These are phyloP conservation scores for Flaveria bidentis DNA, from an alignment of 129 eudicot genomes.

Conservation along the genomic window DNA sequence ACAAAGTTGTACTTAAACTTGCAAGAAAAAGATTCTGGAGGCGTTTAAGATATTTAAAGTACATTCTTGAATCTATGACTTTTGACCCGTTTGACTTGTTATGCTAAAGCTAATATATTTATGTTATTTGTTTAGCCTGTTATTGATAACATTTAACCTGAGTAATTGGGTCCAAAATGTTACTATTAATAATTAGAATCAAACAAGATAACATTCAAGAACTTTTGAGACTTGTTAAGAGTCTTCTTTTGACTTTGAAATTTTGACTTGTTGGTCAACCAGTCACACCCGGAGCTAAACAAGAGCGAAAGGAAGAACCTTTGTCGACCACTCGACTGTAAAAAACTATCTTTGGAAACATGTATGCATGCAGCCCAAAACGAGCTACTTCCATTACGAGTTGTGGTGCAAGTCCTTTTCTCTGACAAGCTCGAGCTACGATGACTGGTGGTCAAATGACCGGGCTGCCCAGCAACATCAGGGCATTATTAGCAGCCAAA, in stretches of 20 bases:
- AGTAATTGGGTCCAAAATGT: not conserved
- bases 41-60: not conserved
- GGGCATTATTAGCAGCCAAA: constrained; percentile 57
- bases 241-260: not conserved
- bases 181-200: not conserved
- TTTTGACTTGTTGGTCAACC: constrained; percentile 29
- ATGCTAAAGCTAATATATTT: not conserved
- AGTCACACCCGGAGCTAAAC: constrained; percentile 77
- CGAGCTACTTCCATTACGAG: constrained; percentile 79
- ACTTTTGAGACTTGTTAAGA: not conserved
- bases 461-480: constrained; percentile 57
- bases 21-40: not conserved
- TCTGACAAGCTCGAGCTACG: constrained; percentile 80
- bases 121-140: not conserved
- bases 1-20: not conserved
- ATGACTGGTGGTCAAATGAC: constrained; percentile 52
- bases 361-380: constrained; percentile 93
- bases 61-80: not conserved
- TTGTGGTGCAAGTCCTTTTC: constrained; percentile 86
- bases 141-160: not conserved
- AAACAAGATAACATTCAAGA: not conserved
- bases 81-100: not conserved
- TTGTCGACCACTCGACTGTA: constrained; percentile 79
- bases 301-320: constrained; percentile 81
- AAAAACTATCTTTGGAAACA: constrained; percentile 69